Evolutionary conservation across 768 basidiomycete species (phyloP).

Genomic region (Pisolithus albus): DNA sequence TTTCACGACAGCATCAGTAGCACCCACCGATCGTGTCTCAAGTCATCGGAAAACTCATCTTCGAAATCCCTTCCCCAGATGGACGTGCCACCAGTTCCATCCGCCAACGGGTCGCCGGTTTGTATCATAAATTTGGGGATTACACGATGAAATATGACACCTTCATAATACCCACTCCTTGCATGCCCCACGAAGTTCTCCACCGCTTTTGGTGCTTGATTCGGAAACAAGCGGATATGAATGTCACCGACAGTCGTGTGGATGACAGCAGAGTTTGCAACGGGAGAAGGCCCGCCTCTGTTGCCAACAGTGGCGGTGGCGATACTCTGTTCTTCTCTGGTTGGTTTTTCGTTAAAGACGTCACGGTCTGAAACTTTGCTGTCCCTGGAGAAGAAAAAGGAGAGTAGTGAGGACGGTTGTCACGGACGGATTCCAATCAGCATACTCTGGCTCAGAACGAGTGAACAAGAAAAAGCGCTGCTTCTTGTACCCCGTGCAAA

Average conservation of each 20-base stretch:
- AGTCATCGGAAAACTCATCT: conserved; percentile 85
- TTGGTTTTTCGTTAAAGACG: conserved; percentile 97
- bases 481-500: conserved; percentile 90
- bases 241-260: conserved; percentile 97
- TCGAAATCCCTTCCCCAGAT: conserved; percentile 91
- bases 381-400: conserved; percentile 43
- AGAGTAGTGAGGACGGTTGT: not conserved
- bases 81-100: conserved; percentile 86
- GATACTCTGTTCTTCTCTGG: conserved; percentile 89
- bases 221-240: conserved; percentile 80
- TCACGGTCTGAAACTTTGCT: conserved; percentile 86
- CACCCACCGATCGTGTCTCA: conserved; percentile 82
- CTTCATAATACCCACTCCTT: conserved; percentile 85
- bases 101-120: conserved; percentile 91
- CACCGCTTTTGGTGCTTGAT: conserved; percentile 89
- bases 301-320: conserved; percentile 52
- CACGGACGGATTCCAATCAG: conserved; percentile 8
- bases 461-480: conserved; percentile 95
- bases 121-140: conserved; percentile 99
- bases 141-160: conserved; percentile 92
- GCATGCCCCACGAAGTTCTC: conserved; percentile 97
- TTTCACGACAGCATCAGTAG: not conserved
- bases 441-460: conserved; percentile 82
- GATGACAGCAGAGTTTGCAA: conserved; percentile 79
- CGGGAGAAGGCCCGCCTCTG: conserved; percentile 54